Conservation (phyloP, 768 basidiomycete species). For the Auriculariales sp. region DNA sequence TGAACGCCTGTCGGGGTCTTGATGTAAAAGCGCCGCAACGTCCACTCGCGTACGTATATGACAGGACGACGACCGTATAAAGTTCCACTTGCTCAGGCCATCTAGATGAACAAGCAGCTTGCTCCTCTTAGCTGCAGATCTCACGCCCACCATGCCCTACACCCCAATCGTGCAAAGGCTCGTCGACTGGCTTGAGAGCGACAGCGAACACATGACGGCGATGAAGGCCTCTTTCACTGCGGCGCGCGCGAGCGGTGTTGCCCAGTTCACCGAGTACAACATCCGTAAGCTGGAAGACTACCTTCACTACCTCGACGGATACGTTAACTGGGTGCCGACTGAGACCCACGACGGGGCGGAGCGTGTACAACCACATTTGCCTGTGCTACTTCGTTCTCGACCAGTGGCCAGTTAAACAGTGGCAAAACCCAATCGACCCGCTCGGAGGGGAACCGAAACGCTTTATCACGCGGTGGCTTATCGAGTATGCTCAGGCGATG, state of each 20-base stretch:
- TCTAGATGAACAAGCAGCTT: too few species aligned
- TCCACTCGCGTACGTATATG: too few species aligned
- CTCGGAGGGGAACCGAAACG: constrained; percentile 2
- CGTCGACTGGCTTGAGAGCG: constrained; percentile 3
- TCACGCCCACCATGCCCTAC: too few species aligned
- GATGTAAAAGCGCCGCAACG: too few species aligned
- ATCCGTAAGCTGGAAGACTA: constrained; percentile 9
- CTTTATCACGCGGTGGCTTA: constrained; percentile 9
- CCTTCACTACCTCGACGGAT: constrained; percentile 6
- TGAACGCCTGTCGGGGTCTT: too few species aligned
- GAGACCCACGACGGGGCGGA: constrained; percentile 4
- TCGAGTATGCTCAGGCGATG: constrained; percentile 10
- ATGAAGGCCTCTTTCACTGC: constrained; percentile 6
- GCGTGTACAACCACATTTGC: constrained; percentile 8
- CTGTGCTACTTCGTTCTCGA: constrained; percentile 12
- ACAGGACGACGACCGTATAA: too few species aligned
- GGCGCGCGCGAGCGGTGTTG: constrained; percentile 2
- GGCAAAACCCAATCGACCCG: constrained; percentile 7
- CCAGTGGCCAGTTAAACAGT: constrained; percentile 3
- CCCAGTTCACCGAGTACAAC: constrained; percentile 6
- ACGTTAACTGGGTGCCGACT: constrained; percentile 8
- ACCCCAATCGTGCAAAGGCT: constrained; percentile 10
- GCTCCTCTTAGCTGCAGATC: too few species aligned
- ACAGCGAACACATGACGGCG: constrained; percentile 4
- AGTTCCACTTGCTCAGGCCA: too few species aligned